A percentile compares a stretch with the other conserved stretches of the same genome.
Conservation (phyloP, 495 filamentous ascomycete species). For the Daldinia caldariorum region DNA sequence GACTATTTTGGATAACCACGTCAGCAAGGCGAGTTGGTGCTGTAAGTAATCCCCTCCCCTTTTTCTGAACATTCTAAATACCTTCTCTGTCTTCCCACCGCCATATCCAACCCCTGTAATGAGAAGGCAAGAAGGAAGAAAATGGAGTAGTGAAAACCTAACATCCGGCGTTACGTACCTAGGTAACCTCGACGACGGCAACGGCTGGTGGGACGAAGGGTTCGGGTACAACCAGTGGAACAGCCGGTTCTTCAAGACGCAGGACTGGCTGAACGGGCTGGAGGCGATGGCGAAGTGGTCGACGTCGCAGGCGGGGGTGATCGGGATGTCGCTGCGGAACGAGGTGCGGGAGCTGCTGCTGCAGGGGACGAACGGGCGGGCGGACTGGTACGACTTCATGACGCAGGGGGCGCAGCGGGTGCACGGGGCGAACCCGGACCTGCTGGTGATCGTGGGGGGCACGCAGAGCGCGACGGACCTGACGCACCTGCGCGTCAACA, state of each 20-base stretch:
- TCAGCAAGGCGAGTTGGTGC: slow-evolving; percentile 61
- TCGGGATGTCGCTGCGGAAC: slow-evolving; percentile 60
- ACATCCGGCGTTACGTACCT: neutral
- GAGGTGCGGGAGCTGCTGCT: slow-evolving; percentile 58
- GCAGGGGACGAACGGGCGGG: slow-evolving; percentile 52
- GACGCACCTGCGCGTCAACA: slow-evolving; percentile 49
- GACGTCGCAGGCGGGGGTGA: slow-evolving; percentile 51
- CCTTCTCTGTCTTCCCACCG: too few relatives aligned
- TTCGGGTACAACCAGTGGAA: slow-evolving; percentile 56
- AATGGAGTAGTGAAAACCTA: neutral
- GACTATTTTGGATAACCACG: slow-evolving; percentile 64
- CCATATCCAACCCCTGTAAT: too few relatives aligned
- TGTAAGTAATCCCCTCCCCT: slow-evolving; percentile 45
- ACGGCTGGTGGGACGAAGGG: slow-evolving; percentile 63
- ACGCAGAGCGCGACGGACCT: slow-evolving; percentile 57
- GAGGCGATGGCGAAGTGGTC: slow-evolving; percentile 56
- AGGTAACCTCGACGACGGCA: slow-evolving; percentile 58
- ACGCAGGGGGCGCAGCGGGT: slow-evolving; percentile 52
- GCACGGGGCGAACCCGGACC: slow-evolving; percentile 55
- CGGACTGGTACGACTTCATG: slow-evolving; percentile 60
- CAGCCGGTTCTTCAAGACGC: slow-evolving; percentile 59
- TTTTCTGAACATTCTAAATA: neutral
- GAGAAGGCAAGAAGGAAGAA: neutral
- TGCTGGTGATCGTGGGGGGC: slow-evolving; percentile 60
- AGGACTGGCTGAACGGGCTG: slow-evolving; percentile 55